These are phyloP conservation scores for Termitomyces bulborhizus DNA, from an alignment of 768 basidiomycete genomes.

Conservation along the genomic window DNA sequence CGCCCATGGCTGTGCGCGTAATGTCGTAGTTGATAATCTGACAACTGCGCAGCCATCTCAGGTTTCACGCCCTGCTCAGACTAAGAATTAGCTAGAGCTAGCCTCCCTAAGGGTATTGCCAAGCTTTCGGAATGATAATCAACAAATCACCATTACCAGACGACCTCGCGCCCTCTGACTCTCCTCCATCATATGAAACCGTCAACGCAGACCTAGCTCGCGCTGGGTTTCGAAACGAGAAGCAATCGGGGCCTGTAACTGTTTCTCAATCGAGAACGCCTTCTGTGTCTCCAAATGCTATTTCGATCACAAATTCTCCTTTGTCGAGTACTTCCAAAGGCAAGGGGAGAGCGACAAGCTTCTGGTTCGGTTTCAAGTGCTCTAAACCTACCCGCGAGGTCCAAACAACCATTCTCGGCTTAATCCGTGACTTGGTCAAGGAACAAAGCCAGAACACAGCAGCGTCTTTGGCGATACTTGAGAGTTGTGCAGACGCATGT, in stretches of 20 bases:
- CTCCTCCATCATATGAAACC: slow-evolving; percentile 35
- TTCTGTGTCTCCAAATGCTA: neutral
- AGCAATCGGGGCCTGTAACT: slow-evolving; percentile 8
- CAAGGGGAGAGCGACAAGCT: slow-evolving; percentile 20
- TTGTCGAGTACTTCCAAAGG: slow-evolving; percentile 20
- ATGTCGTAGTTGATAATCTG: too few relatives aligned
- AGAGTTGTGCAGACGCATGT: slow-evolving; percentile 61
- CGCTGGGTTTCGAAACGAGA: slow-evolving; percentile 6
- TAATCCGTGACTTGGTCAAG: slow-evolving; percentile 52
- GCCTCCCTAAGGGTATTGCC: too few relatives aligned
- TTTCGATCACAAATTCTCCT: slow-evolving; percentile 6
- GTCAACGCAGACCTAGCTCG: slow-evolving; percentile 2
- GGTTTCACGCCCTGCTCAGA: neutral
- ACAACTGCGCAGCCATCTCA: too few relatives aligned
- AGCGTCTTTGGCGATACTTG: slow-evolving; percentile 39
- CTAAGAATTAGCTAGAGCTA: neutral
- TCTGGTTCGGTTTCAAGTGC: slow-evolving; percentile 30
- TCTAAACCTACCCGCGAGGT: slow-evolving; percentile 41
- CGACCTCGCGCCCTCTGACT: slow-evolving; percentile 29
- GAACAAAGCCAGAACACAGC: slow-evolving; percentile 24
- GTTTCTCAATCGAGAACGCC: slow-evolving; percentile 1
- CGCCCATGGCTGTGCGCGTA: too few relatives aligned
- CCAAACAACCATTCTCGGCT: slow-evolving; percentile 42
- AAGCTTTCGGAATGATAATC: slow-evolving; percentile 18
- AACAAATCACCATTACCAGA: slow-evolving; percentile 29